These are phyloP conservation scores for Colletotrichum neosansevieriae DNA, from an alignment of 2,329 filamentous ascomycete genomes.

Conservation along the genomic window DNA sequence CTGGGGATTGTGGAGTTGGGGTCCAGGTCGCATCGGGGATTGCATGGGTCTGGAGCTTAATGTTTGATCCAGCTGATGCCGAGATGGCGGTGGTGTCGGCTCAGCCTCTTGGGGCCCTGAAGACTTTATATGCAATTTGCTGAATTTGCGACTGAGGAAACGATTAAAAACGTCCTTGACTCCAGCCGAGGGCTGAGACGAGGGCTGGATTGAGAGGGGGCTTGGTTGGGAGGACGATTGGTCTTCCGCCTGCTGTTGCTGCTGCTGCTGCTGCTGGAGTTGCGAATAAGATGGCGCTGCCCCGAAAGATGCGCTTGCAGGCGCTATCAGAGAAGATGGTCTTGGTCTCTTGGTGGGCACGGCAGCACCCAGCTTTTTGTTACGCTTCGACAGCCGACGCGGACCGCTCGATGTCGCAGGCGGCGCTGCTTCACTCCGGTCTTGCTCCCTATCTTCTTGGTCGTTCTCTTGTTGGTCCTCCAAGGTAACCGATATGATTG, in stretches of 20 bases:
- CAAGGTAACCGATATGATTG: conserved; percentile 14
- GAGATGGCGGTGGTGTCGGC: conserved; percentile 19
- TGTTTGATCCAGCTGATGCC: conserved; percentile 13
- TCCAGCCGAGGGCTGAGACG: not conserved
- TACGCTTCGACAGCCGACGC: conserved; percentile 15
- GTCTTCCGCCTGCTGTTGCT: conserved; percentile 1
- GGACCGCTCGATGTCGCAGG: conserved; percentile 4
- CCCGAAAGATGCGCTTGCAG: conserved; percentile 24
- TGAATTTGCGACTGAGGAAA: conserved; percentile 25
- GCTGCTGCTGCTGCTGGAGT: not conserved
- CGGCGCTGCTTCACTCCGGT: conserved; percentile 9
- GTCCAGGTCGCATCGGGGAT: conserved; percentile 32
- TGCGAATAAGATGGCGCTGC: conserved; percentile 15
- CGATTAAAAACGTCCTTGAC: conserved; percentile 34
- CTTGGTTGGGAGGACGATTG: conserved; percentile 6
- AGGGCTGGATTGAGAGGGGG: conserved; percentile 7
- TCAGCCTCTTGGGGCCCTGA: conserved; percentile 9
- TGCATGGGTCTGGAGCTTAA: conserved; percentile 4
- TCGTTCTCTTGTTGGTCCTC: conserved; percentile 25
- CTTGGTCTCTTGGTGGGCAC: conserved; percentile 9
- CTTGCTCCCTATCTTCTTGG: not conserved
- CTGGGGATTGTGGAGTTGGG: conserved; percentile 40
- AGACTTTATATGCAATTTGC: not conserved
- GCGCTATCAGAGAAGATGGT: conserved; percentile 30
- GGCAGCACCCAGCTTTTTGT: conserved; percentile 6